These are phyloP conservation scores for Echeveria elegans DNA, from an alignment of 164 flowering plant species.

Conservation along the genomic window DNA sequence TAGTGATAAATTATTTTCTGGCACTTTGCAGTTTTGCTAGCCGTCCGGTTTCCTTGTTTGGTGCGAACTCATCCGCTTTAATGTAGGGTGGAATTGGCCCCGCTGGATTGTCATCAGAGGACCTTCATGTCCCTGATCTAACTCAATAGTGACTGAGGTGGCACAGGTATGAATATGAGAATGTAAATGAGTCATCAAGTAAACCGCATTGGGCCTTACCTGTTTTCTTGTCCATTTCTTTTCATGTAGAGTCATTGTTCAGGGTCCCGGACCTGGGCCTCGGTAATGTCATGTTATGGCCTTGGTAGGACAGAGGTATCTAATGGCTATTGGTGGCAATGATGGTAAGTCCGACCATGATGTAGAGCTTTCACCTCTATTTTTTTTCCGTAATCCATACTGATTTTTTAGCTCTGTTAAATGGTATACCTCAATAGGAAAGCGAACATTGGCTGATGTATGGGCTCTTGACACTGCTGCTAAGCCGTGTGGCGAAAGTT, in stretches of 20 bases:
- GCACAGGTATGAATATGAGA: conserved; percentile 61
- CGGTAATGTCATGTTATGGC: conserved; percentile 99
- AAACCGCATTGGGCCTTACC: neutral
- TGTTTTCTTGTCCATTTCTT: neutral
- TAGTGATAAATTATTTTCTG: neutral
- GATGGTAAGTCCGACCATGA: conserved; percentile 49
- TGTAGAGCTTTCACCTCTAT: neutral
- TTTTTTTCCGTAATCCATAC: neutral
- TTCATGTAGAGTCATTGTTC: conserved; percentile 77
- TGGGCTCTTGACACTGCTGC: conserved; percentile 99
- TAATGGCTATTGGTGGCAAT: conserved; percentile 98
- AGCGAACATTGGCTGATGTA: conserved; percentile 96
- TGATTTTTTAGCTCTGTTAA: conserved; percentile 9
- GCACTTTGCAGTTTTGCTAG: neutral
- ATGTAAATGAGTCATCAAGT: neutral
- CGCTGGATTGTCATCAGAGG: conserved; percentile 97
- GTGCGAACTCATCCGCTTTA: conserved; percentile 9
- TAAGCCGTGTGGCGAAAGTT: conserved; percentile 96
- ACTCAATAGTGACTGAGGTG: conserved; percentile 94
- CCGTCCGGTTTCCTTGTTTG: neutral
- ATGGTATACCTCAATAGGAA: conserved; percentile 40
- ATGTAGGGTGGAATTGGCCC: conserved; percentile 99
- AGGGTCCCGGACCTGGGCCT: conserved; percentile 99
- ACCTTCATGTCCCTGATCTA: conserved; percentile 97
- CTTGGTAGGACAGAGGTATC: conserved; percentile 96